These are phyloP conservation scores for Fusarium pseudoanthophilum DNA, from an alignment of 2,329 filamentous ascomycete species.

Conservation along the genomic window DNA sequence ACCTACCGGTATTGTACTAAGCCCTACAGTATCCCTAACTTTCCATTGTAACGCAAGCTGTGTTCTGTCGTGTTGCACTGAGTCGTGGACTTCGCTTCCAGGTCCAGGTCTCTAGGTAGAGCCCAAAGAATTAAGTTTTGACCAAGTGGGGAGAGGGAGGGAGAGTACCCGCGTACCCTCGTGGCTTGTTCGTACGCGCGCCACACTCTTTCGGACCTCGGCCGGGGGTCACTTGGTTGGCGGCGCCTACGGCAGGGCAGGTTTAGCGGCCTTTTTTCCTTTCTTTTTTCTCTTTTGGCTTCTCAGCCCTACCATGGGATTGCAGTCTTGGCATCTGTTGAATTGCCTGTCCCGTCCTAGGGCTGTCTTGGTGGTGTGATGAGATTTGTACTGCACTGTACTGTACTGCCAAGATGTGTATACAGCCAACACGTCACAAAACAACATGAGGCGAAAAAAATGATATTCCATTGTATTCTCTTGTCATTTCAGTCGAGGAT, in stretches of 20 bases:
- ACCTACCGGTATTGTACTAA: constrained; percentile 18
- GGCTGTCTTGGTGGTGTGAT: constrained; percentile 12
- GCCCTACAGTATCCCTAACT: constrained; percentile 27
- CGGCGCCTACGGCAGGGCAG: background rate
- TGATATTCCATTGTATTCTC: background rate
- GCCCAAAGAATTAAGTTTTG: constrained; percentile 10
- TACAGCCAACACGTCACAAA: background rate
- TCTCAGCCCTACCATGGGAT: constrained; percentile 22
- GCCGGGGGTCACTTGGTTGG: background rate
- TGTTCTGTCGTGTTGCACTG: constrained; percentile 1
- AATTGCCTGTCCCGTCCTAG: constrained; percentile 20
- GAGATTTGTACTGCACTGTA: background rate
- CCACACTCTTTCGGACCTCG: constrained; percentile 12
- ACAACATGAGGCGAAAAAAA: background rate
- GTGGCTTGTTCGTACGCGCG: constrained; percentile 9
- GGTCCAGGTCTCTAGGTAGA: background rate
- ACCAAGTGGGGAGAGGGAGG: constrained; percentile 1
- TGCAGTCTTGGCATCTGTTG: constrained; percentile 16
- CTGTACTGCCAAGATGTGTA: background rate
- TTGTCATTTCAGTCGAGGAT: background rate
- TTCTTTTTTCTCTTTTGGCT: background rate
- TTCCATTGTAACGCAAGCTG: background rate
- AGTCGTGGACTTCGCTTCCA: constrained; percentile 15
- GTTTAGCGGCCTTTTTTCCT: constrained; percentile 4
- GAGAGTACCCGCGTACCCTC: background rate